Evolutionary conservation across 768 basidiomycete genomes (phyloP).

Genomic region (Porphyrellus cyaneotinctus): DNA sequence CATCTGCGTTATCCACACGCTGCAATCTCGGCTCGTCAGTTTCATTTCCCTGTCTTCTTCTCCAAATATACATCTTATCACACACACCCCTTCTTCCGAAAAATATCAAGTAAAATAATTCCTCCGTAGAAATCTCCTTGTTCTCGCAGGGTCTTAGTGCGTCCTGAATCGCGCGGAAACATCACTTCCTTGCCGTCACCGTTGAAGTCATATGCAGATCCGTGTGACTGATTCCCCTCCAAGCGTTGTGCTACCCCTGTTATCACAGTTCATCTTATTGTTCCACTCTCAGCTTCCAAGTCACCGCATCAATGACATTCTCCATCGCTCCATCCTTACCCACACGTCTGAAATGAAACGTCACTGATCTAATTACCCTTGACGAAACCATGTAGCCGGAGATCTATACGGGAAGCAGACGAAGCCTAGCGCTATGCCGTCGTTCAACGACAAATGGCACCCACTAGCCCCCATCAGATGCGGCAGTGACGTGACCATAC

Average conservation of each 20-base stretch:
- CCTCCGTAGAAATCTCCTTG: slow-evolving; percentile 1
- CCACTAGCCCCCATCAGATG: slow-evolving; percentile 22
- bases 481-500: slow-evolving; percentile 28
- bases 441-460: slow-evolving; percentile 11
- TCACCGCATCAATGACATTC: slow-evolving; percentile 23
- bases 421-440: slow-evolving; percentile 10
- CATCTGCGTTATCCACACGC: slow-evolving; percentile 19
- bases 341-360: slow-evolving; percentile 15
- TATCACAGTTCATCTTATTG: slow-evolving; percentile 13
- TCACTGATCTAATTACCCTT: slow-evolving; percentile 11
- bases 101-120: slow-evolving; percentile 1
- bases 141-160: slow-evolving; percentile 26
- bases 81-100: slow-evolving; percentile 6
- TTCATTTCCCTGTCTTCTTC: slow-evolving; percentile 22
- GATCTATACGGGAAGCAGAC: slow-evolving; percentile 11
- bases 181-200: slow-evolving; percentile 20
- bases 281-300: slow-evolving; percentile 15
- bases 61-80: slow-evolving; percentile 26
- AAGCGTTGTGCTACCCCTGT: slow-evolving; percentile 15
- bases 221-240: slow-evolving; percentile 22
- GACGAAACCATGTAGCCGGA: slow-evolving; percentile 11
- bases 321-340: slow-evolving; percentile 12
- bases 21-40: slow-evolving; percentile 24
- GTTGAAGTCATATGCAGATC: slow-evolving; percentile 32
- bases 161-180: slow-evolving; percentile 15